phyloP scores from a whole-genome alignment of 768 basidiomycete genomes.

The Dacryopinax primogenitus region DNA sequence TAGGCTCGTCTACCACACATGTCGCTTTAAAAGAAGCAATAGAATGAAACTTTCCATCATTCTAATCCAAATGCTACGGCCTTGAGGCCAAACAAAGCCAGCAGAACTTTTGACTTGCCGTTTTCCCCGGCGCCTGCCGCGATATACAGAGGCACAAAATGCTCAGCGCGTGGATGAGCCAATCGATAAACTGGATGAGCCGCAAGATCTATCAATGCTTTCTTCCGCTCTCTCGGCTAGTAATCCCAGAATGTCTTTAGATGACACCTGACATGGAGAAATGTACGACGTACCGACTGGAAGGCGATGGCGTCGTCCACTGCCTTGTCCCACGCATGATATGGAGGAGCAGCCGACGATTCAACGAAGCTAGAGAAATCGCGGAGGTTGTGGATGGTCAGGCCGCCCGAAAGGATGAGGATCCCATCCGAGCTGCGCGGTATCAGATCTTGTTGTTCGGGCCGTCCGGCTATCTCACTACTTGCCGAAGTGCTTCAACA shows the following conservation, averaged over 20 bases:
- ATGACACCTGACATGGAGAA: not conserved
- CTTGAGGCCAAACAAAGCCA: constrained; percentile 45
- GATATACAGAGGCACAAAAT: constrained; percentile 68
- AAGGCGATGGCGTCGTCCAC: constrained; percentile 42
- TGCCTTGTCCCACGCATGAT: constrained; percentile 48
- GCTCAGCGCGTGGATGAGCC: constrained; percentile 66
- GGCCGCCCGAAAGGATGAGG: constrained; percentile 56
- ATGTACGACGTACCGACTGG: constrained; percentile 35
- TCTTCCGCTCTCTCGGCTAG: constrained; percentile 41
- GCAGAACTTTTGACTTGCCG: constrained; percentile 38
- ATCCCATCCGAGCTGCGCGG: constrained; percentile 46
- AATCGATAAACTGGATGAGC: constrained; percentile 49
- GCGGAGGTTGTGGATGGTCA: constrained; percentile 53
- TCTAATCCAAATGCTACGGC: constrained; percentile 53
- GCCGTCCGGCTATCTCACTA: constrained; percentile 13
- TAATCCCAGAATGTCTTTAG: not conserved
- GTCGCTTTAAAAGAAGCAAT: not conserved
- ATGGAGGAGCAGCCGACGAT: constrained; percentile 34
- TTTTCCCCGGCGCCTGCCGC: constrained; percentile 59
- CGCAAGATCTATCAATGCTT: constrained; percentile 42
- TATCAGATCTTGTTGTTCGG: not conserved
- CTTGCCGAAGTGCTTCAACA: constrained; percentile 44
- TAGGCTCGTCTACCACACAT: too few species aligned
- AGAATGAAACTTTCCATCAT: not conserved
- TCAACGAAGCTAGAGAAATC: constrained; percentile 42